Base-by-base conservation (phyloP, 2,329 filamentous ascomycete species). In the Fulvia fulva region DNA sequence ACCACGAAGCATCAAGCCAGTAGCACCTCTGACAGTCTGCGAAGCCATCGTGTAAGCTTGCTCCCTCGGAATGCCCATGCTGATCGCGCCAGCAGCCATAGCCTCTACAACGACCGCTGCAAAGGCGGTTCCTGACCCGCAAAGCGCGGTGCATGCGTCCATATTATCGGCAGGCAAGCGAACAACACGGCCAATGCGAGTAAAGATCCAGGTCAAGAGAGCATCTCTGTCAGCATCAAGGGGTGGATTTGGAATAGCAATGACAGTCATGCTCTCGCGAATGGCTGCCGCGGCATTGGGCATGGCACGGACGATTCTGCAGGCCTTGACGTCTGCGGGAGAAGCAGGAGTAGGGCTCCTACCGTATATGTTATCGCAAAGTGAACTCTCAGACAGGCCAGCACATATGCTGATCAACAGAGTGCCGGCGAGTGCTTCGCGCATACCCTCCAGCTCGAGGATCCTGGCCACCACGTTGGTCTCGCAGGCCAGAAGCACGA, bases 261-360 rank as follows among this genome's bases (percentile, higher is more conserved):
- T 87, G 55, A 94, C 79, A 8, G 78, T 93, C 89, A 94, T 94
- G 65, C 84, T 87, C 74, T 95, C 87, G 49, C 89, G 78, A 58
- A 95, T 87, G 51, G 89, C 81, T 25, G 87, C 86, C 11, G 90
- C 90, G 0, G 89, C 92, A 77, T 95, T 95, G 66, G 90, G 90
- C 84, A 95, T 91, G 55, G 88, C 90, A 30, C 90, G 82, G 4
- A 95, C 86, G 46, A 94, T 81, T 44, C 83, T 79, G 73, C 84
- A 88, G 41, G 78, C 76, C 26, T 79, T 77, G 56, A 77, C 75
- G 61, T 79, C 74, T n/a, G 75, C 74, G n/a, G 67, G 67, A 37
- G 80, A 77, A 21, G n/a, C n/a, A n/a, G 80, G 75, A 9, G 78
- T 76, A 7, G 12, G 11, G 26, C n/a, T n/a, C 23, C n/a, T 32